Conservation (phyloP, 441 rosid genomes). For the Erysimum pusillum region DNA sequence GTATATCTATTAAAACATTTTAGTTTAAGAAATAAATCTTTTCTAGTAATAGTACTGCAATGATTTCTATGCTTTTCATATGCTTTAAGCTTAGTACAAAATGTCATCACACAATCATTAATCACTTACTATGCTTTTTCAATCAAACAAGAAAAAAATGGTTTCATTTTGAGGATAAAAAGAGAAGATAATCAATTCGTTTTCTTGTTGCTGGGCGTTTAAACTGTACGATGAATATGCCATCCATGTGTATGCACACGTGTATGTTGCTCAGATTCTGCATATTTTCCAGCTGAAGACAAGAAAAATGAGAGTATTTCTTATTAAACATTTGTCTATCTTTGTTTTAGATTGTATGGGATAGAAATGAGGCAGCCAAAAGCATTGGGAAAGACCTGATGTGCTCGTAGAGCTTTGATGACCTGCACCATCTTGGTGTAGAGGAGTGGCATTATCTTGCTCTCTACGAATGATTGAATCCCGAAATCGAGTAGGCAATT, state of each 20-base stretch:
- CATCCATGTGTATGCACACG: neutral
- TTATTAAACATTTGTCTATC: neutral
- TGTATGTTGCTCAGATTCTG: neutral
- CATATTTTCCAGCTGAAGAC: neutral
- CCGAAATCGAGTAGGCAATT: neutral
- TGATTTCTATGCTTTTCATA: neutral
- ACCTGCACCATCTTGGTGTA: neutral
- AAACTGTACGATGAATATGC: neutral
- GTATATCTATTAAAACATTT: no score
- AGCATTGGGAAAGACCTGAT: neutral
- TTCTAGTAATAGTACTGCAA: neutral
- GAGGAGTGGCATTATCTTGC: neutral
- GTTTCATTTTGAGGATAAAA: neutral
- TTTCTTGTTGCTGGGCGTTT: neutral
- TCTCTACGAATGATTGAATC: neutral
- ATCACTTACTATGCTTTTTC: neutral
- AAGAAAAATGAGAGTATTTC: neutral
- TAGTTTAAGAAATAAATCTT: no score
- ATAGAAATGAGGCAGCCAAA: neutral
- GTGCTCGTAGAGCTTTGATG: slow-evolving; percentile 1
- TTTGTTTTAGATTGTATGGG: neutral
- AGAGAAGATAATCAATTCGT: neutral
- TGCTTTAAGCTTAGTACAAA: neutral
- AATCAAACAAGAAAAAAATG: neutral
- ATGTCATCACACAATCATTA: neutral